These are phyloP conservation scores for Hanseniaspora lindneri DNA, from an alignment of 805 yeast species.

Conservation along the genomic window DNA sequence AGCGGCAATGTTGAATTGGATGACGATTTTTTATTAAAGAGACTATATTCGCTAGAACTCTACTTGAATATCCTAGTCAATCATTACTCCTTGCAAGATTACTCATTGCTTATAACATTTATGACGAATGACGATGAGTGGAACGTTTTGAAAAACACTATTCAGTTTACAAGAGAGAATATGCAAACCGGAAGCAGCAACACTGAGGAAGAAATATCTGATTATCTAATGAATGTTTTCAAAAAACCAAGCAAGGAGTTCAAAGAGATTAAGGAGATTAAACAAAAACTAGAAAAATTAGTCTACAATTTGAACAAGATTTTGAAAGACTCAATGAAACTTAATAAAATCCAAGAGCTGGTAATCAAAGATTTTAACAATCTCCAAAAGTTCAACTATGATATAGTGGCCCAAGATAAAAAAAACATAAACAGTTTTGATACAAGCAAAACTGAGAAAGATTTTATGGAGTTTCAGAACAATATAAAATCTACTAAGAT, in stretches of 20 bases:
- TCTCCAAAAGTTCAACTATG: slow-evolving; percentile 5
- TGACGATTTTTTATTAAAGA: slow-evolving; percentile 12
- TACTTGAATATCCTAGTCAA: slow-evolving; percentile 10
- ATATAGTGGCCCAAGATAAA: slow-evolving; percentile 7
- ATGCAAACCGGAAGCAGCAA: not conserved
- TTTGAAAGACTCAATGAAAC: slow-evolving; percentile 5
- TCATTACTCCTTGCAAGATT: slow-evolving; percentile 9
- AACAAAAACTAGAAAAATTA: slow-evolving; percentile 9
- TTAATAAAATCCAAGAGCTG: slow-evolving; percentile 11
- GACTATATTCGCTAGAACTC: slow-evolving; percentile 11
- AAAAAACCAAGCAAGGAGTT: slow-evolving; percentile 12
- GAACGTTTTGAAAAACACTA: slow-evolving; percentile 11
- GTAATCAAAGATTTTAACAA: slow-evolving; percentile 10
- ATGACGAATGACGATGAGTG: slow-evolving; percentile 14
- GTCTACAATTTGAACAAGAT: slow-evolving; percentile 13
- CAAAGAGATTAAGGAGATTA: slow-evolving; percentile 13
- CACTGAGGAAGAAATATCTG: slow-evolving; percentile 13
- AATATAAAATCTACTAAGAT: slow-evolving; percentile 3
- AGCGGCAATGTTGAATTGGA: slow-evolving; percentile 6
- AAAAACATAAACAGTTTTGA: slow-evolving; percentile 1
- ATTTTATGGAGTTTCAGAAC: slow-evolving; percentile 4
- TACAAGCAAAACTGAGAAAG: slow-evolving; percentile 1
- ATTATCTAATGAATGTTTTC: slow-evolving; percentile 13
- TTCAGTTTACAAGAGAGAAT: slow-evolving; percentile 13
- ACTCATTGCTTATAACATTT: slow-evolving; percentile 11